Percentiles rank a stretch among this genome's conserved stretches.
Evolutionary conservation across 2,329 filamentous ascomycete genomes (phyloP).

Genomic region (Exutisphaerella laricina): DNA sequence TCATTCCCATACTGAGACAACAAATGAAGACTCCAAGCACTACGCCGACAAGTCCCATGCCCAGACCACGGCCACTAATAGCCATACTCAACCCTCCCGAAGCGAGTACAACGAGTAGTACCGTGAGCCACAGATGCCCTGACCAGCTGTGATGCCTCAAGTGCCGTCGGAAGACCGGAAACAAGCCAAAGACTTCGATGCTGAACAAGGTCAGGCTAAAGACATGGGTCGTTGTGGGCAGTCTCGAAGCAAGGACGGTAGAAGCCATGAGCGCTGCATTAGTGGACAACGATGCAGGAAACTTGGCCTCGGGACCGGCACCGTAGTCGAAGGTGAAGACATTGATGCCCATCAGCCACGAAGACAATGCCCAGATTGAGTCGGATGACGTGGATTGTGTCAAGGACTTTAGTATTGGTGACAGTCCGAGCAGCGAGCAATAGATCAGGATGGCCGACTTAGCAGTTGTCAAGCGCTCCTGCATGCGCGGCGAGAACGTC

Average conservation of each 20-base stretch:
- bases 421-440: slow-evolving; percentile 83
- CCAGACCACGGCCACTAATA: slow-evolving; percentile 49
- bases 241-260: slow-evolving; percentile 82
- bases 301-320: slow-evolving; percentile 57
- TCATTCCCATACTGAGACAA: slow-evolving; percentile 78
- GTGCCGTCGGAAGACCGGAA: slow-evolving; percentile 93
- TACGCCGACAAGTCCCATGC: slow-evolving; percentile 62
- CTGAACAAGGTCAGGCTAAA: slow-evolving; percentile 93
- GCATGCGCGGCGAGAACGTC: slow-evolving; percentile 50
- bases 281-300: slow-evolving; percentile 74
- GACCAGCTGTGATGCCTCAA: slow-evolving; percentile 74
- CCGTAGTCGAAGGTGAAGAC: slow-evolving; percentile 98
- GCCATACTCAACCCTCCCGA: slow-evolving; percentile 68
- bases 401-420: slow-evolving; percentile 93
- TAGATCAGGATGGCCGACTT: slow-evolving; percentile 94
- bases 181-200: slow-evolving; percentile 94
- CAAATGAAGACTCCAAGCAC: slow-evolving; percentile 69
- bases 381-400: slow-evolving; percentile 87
- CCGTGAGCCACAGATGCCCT: slow-evolving; percentile 72
- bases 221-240: slow-evolving; percentile 86
- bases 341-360: slow-evolving; percentile 88
- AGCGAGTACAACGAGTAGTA: slow-evolving; percentile 70
- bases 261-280: slow-evolving; percentile 96
- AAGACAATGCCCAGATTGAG: slow-evolving; percentile 95
- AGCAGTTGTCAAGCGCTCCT: slow-evolving; percentile 68